Conservation (phyloP, 2,329 filamentous ascomycete species). For the Neobulgaria alba region DNA sequence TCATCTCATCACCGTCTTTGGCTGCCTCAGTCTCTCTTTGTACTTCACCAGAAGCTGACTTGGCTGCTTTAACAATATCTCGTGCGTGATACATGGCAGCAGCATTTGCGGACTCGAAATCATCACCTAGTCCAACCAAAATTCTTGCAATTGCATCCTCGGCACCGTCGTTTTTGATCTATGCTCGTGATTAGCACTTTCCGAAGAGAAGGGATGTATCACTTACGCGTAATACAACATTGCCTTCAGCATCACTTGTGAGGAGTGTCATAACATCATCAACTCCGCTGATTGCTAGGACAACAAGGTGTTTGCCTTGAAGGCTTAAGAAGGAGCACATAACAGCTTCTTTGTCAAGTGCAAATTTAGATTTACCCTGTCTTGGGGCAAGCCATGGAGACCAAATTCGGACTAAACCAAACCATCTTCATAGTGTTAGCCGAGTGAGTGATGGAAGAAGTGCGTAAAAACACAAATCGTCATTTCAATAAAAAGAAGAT, state of each 20-base stretch:
- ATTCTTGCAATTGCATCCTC: slow-evolving; percentile 48
- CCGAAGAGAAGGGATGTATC: background rate
- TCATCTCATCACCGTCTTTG: slow-evolving; percentile 38
- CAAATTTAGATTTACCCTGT: slow-evolving; percentile 62
- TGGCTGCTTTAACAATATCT: slow-evolving; percentile 44
- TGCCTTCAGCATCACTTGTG: slow-evolving; percentile 53
- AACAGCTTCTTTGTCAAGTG: slow-evolving; percentile 68
- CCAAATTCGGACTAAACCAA: slow-evolving; percentile 72
- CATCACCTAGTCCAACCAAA: slow-evolving; percentile 61
- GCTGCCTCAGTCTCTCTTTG: slow-evolving; percentile 39
- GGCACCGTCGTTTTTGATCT: slow-evolving; percentile 59
- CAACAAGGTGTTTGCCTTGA: slow-evolving; percentile 65
- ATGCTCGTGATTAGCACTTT: background rate
- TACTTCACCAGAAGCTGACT: slow-evolving; percentile 35
- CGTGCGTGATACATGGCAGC: slow-evolving; percentile 85
- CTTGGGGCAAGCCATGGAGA: slow-evolving; percentile 82
- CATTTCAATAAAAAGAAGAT: no score
- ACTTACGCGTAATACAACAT: slow-evolving; percentile 57
- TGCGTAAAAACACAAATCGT: no score
- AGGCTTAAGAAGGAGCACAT: slow-evolving; percentile 67
- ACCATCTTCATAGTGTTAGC: slow-evolving; percentile 49
- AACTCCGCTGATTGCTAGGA: slow-evolving; percentile 70
- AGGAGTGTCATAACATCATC: slow-evolving; percentile 64
- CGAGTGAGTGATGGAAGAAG: no score
- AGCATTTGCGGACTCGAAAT: slow-evolving; percentile 68